A percentile compares a stretch with the other conserved stretches of the same genome.
These are phyloP conservation scores for Globisporangium lucens DNA, from an alignment of 352 stramenopile genomes.

Conservation along the genomic window DNA sequence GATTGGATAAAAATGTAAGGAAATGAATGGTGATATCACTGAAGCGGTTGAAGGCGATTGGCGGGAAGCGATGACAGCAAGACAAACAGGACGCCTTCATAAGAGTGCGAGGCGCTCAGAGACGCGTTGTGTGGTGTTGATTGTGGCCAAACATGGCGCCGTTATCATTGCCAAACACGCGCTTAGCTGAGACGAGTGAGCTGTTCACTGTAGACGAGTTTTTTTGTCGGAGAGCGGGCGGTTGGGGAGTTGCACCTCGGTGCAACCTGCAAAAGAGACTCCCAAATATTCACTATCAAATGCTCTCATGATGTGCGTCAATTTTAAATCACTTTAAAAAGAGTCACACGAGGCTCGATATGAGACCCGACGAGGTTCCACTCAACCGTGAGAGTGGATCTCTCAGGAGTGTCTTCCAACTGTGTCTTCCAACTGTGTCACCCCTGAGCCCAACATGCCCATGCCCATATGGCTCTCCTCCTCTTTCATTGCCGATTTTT, in stretches of 20 bases:
- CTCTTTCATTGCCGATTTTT: background rate
- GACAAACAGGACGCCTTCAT: background rate
- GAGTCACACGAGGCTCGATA: too few species aligned
- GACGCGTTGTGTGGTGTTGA: background rate
- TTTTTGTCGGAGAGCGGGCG: too few species aligned
- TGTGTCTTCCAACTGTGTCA: background rate
- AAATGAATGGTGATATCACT: background rate
- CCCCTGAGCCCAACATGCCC: too few species aligned
- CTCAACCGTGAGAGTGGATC: background rate
- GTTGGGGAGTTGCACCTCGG: too few species aligned
- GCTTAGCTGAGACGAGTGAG: background rate
- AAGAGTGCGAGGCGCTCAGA: background rate
- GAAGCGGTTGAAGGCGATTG: background rate
- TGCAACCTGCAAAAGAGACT: background rate
- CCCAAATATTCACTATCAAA: background rate
- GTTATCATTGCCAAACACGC: background rate
- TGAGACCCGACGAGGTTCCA: background rate
- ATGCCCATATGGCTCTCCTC: background rate
- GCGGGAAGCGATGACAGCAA: background rate
- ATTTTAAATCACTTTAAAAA: too few species aligned
- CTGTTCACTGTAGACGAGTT: background rate
- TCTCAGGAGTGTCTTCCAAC: background rate
- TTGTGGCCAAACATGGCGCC: background rate
- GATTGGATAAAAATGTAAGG: background rate
- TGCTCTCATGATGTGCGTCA: too few species aligned